Evolutionary conservation across 331 rosid genomes (phyloP).

Genomic region (Malus hybrid): DNA sequence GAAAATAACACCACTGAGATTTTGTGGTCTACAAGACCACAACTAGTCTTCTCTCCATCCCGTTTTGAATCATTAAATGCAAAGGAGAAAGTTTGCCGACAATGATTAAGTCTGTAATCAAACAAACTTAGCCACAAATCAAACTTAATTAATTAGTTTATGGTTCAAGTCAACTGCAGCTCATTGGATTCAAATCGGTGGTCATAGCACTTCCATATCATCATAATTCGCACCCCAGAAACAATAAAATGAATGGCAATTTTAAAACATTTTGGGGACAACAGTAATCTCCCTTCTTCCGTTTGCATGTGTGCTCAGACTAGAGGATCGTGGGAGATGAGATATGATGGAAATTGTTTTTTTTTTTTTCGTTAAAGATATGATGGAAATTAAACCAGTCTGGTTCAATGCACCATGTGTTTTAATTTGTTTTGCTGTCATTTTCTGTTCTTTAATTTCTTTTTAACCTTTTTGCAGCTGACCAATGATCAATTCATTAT

Average conservation of each 20-base stretch:
- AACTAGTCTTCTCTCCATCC: not conserved
- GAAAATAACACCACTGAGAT: not conserved
- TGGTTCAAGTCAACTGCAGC: not conserved
- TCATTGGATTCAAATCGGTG: not conserved
- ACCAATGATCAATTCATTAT: not conserved
- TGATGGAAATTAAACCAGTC: not conserved
- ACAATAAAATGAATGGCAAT: not conserved
- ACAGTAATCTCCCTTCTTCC: too few relatives aligned
- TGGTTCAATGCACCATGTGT: slow-evolving; percentile 14
- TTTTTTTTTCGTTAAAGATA: not conserved
- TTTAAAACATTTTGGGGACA: not conserved
- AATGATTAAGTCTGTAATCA: not conserved
- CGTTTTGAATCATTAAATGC: not conserved
- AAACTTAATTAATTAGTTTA: not conserved
- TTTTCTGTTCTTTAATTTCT: not conserved
- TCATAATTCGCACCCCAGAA: not conserved
- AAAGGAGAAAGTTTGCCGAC: too few relatives aligned
- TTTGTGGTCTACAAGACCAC: not conserved
- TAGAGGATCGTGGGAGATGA: not conserved
- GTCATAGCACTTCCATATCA: not conserved
- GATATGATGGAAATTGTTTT: too few relatives aligned
- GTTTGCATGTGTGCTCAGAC: not conserved
- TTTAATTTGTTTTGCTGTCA: not conserved
- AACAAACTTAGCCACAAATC: not conserved
- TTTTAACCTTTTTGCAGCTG: not conserved